Percentiles rank a stretch among this genome's conserved stretches.
Conservation (phyloP, 2,329 filamentous ascomycete genomes). For the Harringtonia aguacate region DNA sequence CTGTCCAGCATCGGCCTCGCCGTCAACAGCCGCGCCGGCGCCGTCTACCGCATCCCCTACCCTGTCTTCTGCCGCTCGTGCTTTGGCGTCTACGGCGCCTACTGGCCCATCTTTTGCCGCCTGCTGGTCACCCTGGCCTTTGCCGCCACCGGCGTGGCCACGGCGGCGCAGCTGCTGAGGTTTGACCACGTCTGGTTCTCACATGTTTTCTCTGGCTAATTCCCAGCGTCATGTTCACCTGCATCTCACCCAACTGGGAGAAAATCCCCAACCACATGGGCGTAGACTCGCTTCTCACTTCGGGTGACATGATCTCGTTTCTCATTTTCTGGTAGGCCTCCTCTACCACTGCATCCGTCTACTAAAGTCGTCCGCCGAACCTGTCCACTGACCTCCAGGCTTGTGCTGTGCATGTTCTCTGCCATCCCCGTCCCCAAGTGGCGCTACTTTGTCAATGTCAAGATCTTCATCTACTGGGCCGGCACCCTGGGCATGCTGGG, state of each 20-base stretch:
- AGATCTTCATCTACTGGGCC: conserved; percentile 1
- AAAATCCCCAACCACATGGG: conserved; percentile 20
- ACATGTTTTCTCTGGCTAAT: not conserved
- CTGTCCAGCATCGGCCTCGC: not conserved
- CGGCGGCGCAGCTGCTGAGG: not conserved
- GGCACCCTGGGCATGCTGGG: not conserved
- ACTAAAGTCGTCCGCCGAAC: no score
- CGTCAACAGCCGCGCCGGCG: not conserved
- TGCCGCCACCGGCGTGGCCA: not conserved
- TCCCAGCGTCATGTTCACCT: not conserved
- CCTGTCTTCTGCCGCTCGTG: not conserved
- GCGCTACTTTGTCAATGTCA: conserved; percentile 1
- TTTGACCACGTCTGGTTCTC: conserved; percentile 6
- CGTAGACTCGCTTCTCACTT: not conserved
- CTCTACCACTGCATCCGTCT: no score
- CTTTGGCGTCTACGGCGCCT: conserved; percentile 3
- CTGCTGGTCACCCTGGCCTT: not conserved
- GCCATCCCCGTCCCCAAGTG: conserved; percentile 3
- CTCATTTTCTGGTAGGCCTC: not conserved
- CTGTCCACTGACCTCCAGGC: no score
- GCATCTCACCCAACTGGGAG: not conserved
- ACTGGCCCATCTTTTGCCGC: conserved; percentile 1
- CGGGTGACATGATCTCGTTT: not conserved
- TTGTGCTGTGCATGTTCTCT: no score
- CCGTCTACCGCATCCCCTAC: not conserved